Base-by-base conservation (phyloP, 2,329 filamentous ascomycete genomes). In the Colletotrichum noveboracense region DNA sequence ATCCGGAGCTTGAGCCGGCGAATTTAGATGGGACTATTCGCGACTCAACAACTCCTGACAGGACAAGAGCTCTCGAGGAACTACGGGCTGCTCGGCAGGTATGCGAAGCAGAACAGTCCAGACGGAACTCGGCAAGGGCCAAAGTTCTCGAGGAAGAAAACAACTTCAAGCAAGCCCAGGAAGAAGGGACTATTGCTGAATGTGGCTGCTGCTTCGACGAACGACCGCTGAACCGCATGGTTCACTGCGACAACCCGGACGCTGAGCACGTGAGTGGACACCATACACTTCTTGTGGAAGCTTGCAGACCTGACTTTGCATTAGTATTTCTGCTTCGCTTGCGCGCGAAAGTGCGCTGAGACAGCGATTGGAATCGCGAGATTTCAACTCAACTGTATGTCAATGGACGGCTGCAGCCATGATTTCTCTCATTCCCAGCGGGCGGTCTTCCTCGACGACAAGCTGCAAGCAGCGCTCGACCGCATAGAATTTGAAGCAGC, bases 131-230 rank as follows among this genome's bases (percentile, higher is more conserved):
- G 52, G 80, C 78, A 70, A 79, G 62, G 69, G 78, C 78, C 5
- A 81, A 82, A 34, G 81, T 85, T 56, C 72, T 75, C 6, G 81
- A 83, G 24, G 86, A 90, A 75, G 78, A 83, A 32, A 78, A 78
- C 2, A 90, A 91, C 67, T 77, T 87, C 14, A 78, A 79, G 10
- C 75, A 76, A n/a, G 88, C 89, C 26, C 84, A 84, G 74, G 84
- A 80, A 2, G 83, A 86, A 6, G 91, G 92, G 1, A 87, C 89
- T 21, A 86, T 93, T 55, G 83, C 87, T 13, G 94, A 96, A 78
- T 97, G 94, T 79, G 89, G 88, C 58, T 95, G 94, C 80, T 98
- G 95, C 83, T 97, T 90, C 80, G 87, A 88, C 8, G 92, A 95
- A 6, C 87, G 88, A 66, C 89, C 94, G 3, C 83, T 92, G 61